Percentiles rank a stretch among this genome's conserved stretches.
phyloP scores from a whole-genome alignment of 179 eudicot genomes.

The Spergularia azorica region DNA sequence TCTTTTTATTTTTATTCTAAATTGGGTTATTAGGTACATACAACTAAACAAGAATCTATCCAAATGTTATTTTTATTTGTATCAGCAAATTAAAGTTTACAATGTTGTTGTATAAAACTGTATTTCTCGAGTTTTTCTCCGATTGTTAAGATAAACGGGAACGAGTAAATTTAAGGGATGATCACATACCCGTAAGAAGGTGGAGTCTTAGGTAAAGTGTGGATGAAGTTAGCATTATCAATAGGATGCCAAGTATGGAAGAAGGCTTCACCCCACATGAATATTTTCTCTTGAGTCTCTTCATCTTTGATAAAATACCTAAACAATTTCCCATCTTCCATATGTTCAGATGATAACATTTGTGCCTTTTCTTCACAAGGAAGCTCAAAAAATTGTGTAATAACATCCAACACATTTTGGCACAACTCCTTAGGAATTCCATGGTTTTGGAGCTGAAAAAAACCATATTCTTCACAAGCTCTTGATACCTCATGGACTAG shows the following conservation, averaged over 20 bases:
- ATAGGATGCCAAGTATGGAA: conserved; percentile 36
- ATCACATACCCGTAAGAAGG: conserved; percentile 22
- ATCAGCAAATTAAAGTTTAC: too few species aligned
- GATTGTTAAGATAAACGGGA: background rate
- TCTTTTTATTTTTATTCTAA: too few species aligned
- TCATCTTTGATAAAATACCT: conserved; percentile 27
- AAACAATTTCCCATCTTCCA: conserved; percentile 30
- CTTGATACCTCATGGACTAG: conserved; percentile 20
- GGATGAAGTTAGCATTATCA: conserved; percentile 12
- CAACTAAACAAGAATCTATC: too few species aligned
- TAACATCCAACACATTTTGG: conserved; percentile 17
- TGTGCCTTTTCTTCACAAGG: conserved; percentile 24
- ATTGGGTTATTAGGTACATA: too few species aligned
- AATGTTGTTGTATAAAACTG: too few species aligned
- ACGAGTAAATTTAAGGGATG: background rate
- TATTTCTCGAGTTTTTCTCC: background rate
- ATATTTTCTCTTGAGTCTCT: conserved; percentile 17
- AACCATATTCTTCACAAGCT: conserved; percentile 37
- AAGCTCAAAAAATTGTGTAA: conserved; percentile 26
- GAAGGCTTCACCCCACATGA: conserved; percentile 39
- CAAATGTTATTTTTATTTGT: too few species aligned
- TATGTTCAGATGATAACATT: conserved; percentile 7
- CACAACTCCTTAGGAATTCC: conserved; percentile 30
- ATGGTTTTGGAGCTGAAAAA: conserved; percentile 37
- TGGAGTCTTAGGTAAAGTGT: conserved; percentile 24